A percentile compares a stretch with the other conserved stretches of the same genome.
Evolutionary conservation across 192 early-diverging fungal genomes (phyloP).

Genomic region (Hyaloraphidium curvatum): DNA sequence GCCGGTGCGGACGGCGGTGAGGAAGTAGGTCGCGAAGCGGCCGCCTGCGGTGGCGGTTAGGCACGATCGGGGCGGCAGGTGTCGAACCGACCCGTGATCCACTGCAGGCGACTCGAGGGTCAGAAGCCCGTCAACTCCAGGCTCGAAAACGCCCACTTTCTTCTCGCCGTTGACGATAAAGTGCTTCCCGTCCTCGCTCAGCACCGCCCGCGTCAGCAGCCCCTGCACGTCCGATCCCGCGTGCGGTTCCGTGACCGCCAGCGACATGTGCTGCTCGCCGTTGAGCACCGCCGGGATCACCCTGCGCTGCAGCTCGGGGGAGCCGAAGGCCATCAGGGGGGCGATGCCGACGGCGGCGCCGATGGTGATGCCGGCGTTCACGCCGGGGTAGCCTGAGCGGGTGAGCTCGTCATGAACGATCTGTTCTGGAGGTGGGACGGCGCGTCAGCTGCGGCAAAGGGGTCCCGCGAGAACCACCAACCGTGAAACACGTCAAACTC

Average conservation of each 20-base stretch:
- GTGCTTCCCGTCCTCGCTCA: conserved; percentile 37
- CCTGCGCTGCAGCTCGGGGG: conserved; percentile 42
- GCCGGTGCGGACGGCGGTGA: conserved; percentile 57
- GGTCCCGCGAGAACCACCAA: no score
- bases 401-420: conserved; percentile 62
- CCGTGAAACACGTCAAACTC: conserved; percentile 3
- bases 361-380: conserved; percentile 44
- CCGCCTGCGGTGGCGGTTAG: no score
- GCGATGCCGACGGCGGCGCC: conserved; percentile 56
- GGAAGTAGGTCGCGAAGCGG: no score
- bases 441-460: no score
- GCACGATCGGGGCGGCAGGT: no score
- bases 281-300: conserved; percentile 39
- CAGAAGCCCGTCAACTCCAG: no score
- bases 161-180: conserved; percentile 49
- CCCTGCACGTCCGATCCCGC: conserved; percentile 55
- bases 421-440: no score
- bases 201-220: conserved; percentile 40
- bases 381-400: conserved; percentile 62
- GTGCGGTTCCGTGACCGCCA: conserved; percentile 62
- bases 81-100: no score
- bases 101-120: no score
- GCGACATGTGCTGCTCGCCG: conserved; percentile 55
- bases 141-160: conserved; percentile 26
- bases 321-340: conserved; percentile 48